phyloP scores from a whole-genome alignment of 2,329 filamentous ascomycete genomes.

The Chaetoscypha palmicola region DNA sequence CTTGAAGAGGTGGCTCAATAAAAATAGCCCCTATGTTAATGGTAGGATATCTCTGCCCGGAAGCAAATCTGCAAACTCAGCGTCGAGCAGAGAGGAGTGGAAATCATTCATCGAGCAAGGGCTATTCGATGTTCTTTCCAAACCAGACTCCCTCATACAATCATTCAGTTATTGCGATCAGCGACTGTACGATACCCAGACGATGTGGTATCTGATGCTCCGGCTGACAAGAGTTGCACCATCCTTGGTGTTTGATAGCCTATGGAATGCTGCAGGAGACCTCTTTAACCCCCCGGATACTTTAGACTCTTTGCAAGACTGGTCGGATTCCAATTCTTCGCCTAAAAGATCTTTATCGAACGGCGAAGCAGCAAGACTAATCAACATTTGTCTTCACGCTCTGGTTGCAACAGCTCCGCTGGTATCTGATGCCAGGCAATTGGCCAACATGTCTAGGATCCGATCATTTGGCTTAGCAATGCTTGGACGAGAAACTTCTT shows the following conservation, averaged over 20 bases:
- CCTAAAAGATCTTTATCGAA: slow-evolving; percentile 20
- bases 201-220: slow-evolving; percentile 56
- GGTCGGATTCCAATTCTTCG: slow-evolving; percentile 7
- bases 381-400: slow-evolving; percentile 55
- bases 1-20: slow-evolving; percentile 11
- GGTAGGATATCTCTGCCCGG: slow-evolving; percentile 1
- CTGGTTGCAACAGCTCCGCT: slow-evolving; percentile 50
- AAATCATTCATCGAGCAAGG: slow-evolving; percentile 56
- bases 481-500: slow-evolving; percentile 39
- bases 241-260: slow-evolving; percentile 53
- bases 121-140: slow-evolving; percentile 56
- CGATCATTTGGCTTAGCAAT: slow-evolving; percentile 39
- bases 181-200: slow-evolving; percentile 51
- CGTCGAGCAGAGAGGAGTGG: slow-evolving; percentile 37
- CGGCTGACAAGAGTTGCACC: slow-evolving; percentile 51
- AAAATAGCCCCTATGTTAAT: neutral
- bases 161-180: slow-evolving; percentile 49
- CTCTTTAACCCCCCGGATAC: slow-evolving; percentile 48
- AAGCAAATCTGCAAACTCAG: slow-evolving; percentile 5
- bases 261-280: slow-evolving; percentile 54
- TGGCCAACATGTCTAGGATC: slow-evolving; percentile 55
- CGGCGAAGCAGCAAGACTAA: slow-evolving; percentile 25
- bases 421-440: slow-evolving; percentile 24
- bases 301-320: slow-evolving; percentile 21
- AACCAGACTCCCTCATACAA: slow-evolving; percentile 45